Evolutionary conservation across 2,329 filamentous ascomycete genomes (phyloP).

Genomic region (Trichoderma sp.): DNA sequence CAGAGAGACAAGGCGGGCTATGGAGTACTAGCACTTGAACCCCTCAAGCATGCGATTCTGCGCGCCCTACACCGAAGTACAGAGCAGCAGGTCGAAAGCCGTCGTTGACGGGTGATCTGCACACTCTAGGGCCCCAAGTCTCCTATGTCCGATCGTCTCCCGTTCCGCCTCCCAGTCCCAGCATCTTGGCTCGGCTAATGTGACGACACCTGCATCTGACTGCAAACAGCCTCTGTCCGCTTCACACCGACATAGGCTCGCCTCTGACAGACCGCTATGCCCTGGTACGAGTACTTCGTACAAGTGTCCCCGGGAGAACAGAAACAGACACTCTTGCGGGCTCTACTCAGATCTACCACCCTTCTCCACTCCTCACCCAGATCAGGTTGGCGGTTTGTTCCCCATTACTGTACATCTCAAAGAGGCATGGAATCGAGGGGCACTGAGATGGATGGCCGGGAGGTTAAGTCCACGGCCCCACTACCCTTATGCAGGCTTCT

Average conservation of each 20-base stretch:
- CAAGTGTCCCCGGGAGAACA: not conserved
- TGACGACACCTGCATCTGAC: not conserved
- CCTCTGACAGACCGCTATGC: not conserved
- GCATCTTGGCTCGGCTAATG: slow-evolving; percentile 4
- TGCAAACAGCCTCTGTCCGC: not conserved
- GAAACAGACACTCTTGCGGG: slow-evolving; percentile 1
- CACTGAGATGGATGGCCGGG: slow-evolving; percentile 3
- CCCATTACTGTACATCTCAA: not conserved
- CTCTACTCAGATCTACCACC: slow-evolving; percentile 3
- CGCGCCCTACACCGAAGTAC: not conserved
- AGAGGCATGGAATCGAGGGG: slow-evolving; percentile 16
- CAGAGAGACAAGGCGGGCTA: slow-evolving; percentile 9
- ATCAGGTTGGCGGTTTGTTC: slow-evolving; percentile 22
- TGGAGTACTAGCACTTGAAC: not conserved
- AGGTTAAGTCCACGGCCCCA: slow-evolving; percentile 24
- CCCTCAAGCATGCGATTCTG: not conserved
- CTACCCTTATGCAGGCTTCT: slow-evolving; percentile 25
- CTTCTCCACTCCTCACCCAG: slow-evolving; percentile 8
- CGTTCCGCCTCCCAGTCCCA: not conserved
- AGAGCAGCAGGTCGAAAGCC: not conserved
- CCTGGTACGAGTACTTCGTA: not conserved
- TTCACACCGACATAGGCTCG: not conserved
- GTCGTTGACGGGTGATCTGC: not conserved
- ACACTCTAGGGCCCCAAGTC: too few species aligned
- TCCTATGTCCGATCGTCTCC: not conserved